These are phyloP conservation scores for Citrus sp. DNA, from an alignment of 345 rosid species.

Conservation along the genomic window DNA sequence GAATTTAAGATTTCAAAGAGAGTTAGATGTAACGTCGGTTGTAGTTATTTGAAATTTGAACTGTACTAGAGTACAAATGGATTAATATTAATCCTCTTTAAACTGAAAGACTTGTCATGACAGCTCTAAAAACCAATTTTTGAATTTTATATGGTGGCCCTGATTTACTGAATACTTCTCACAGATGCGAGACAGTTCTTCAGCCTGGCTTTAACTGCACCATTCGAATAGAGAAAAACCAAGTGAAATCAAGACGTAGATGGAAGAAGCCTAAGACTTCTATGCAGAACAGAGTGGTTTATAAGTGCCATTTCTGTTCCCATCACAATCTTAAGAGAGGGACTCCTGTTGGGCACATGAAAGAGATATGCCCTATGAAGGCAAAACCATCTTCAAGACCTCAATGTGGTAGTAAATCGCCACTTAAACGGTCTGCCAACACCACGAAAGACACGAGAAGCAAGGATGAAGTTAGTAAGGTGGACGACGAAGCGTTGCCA, in stretches of 20 bases:
- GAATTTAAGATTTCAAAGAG: background rate
- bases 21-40: background rate
- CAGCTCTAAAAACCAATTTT: background rate
- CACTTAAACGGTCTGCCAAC: constrained; percentile 4
- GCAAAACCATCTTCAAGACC: constrained; percentile 1
- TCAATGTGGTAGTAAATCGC: constrained; percentile 13
- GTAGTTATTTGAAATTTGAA: background rate
- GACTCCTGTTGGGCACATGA: constrained; percentile 46
- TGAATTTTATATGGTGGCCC: background rate
- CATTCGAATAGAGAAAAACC: constrained; percentile 50
- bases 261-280: constrained; percentile 27
- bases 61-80: background rate
- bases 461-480: constrained; percentile 13
- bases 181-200: constrained; percentile 80
- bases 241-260: constrained; percentile 28
- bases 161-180: constrained; percentile 11
- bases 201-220: constrained; percentile 73
- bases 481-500: constrained; percentile 10
- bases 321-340: constrained; percentile 52
- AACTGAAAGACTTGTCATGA: background rate
- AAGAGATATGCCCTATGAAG: constrained; percentile 40
- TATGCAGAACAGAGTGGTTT: constrained; percentile 60
- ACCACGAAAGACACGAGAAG: constrained; percentile 11
- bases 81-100: background rate
- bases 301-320: constrained; percentile 64